Conservation (phyloP, 2,329 filamentous ascomycete genomes). For the Pseudocercospora macadamiae region DNA sequence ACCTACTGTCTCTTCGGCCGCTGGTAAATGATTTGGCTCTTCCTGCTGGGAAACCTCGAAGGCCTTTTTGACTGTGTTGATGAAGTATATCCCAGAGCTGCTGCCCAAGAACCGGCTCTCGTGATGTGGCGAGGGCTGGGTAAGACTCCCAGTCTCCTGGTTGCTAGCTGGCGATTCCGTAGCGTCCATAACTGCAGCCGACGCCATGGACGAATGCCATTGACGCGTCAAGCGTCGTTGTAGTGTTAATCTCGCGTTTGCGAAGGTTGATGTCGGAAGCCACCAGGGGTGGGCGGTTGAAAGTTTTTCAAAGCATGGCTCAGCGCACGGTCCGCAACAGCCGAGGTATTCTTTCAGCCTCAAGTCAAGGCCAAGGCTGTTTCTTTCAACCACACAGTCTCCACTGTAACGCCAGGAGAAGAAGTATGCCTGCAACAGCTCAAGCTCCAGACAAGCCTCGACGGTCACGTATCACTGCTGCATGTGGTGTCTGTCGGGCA, state of each 20-base stretch:
- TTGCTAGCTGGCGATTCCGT: constrained; percentile 26
- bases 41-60: constrained; percentile 43
- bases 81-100: constrained; percentile 57
- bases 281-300: neutral
- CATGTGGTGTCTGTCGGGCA: constrained; percentile 28
- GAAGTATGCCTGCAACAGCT: constrained; percentile 16
- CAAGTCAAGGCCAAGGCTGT: neutral
- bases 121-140: constrained; percentile 20
- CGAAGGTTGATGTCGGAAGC: neutral
- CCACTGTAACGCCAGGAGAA: neutral
- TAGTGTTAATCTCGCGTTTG: neutral
- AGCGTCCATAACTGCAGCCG: constrained; percentile 10
- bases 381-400: neutral
- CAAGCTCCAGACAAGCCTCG: constrained; percentile 20
- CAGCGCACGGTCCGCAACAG: neutral
- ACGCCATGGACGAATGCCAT: neutral
- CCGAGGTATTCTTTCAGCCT: constrained; percentile 6
- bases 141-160: constrained; percentile 27
- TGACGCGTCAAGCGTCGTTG: neutral
- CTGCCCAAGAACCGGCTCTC: constrained; percentile 51
- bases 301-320: too few species aligned
- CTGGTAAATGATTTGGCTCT: constrained; percentile 15
- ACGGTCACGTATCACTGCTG: constrained; percentile 29
- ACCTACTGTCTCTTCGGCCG: constrained; percentile 27
- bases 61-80: constrained; percentile 57